A percentile compares a stretch with the other conserved stretches of the same genome.
These are phyloP conservation scores for Epichloe uncinata DNA, from an alignment of 2,329 filamentous ascomycete species.

Conservation along the genomic window DNA sequence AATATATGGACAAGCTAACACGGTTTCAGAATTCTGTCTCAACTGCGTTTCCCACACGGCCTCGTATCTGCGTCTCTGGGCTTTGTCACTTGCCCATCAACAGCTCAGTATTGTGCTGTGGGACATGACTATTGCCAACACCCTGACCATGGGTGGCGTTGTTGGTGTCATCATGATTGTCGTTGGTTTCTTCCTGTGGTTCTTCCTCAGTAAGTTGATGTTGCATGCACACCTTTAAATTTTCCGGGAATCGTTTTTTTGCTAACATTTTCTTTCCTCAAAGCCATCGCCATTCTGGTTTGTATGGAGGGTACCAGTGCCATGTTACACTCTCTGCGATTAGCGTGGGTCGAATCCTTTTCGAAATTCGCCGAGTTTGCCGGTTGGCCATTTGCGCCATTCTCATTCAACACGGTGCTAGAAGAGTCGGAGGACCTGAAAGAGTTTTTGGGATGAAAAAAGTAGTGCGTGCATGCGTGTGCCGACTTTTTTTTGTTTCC, in stretches of 20 bases:
- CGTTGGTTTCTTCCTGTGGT: slow-evolving; percentile 77
- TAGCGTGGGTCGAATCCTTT: slow-evolving; percentile 97
- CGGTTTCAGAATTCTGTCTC: slow-evolving; percentile 72
- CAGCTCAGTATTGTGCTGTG: slow-evolving; percentile 93
- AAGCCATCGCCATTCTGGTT: slow-evolving; percentile 52
- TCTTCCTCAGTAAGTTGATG: slow-evolving; percentile 50
- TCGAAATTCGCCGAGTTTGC: slow-evolving; percentile 93
- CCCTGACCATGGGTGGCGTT: slow-evolving; percentile 53
- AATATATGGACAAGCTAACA: slow-evolving; percentile 16
- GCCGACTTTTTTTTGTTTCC: background rate
- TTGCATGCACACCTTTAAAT: background rate
- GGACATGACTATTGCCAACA: slow-evolving; percentile 82
- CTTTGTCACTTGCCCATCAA: slow-evolving; percentile 90
- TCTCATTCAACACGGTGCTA: slow-evolving; percentile 72
- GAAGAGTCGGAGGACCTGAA: slow-evolving; percentile 63
- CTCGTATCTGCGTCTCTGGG: slow-evolving; percentile 97
- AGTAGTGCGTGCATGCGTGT: slow-evolving; percentile 1
- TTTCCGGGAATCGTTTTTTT: background rate
- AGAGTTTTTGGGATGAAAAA: slow-evolving; percentile 35
- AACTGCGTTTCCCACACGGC: slow-evolving; percentile 99
- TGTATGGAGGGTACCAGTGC: slow-evolving; percentile 94
- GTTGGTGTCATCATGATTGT: slow-evolving; percentile 70
- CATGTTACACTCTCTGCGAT: slow-evolving; percentile 82
- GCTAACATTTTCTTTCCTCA: slow-evolving; percentile 12
- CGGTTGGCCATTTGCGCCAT: slow-evolving; percentile 75